Evolutionary conservation across 352 stramenopile genomes (phyloP).

Genomic region (Globisporangium solare): DNA sequence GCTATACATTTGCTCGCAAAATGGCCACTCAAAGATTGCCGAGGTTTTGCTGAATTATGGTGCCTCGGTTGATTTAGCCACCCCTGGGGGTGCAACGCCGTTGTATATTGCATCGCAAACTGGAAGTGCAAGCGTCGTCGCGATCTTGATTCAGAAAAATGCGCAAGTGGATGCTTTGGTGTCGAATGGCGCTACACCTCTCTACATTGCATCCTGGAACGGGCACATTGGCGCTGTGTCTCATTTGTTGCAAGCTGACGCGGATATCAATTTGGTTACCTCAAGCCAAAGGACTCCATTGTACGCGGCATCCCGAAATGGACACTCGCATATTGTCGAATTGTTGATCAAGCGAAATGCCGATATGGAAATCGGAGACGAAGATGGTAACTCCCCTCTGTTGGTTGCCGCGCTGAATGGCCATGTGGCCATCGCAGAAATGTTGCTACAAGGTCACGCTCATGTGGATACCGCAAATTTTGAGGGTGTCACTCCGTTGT

Average conservation of each 20-base stretch:
- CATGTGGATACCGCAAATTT: background rate
- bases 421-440: background rate
- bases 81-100: background rate
- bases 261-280: background rate
- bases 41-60: conserved; percentile 1
- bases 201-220: conserved; percentile 3
- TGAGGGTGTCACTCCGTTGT: background rate
- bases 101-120: conserved; percentile 8
- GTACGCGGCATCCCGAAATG: conserved; percentile 6
- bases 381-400: conserved; percentile 6
- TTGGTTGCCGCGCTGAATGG: conserved; percentile 6
- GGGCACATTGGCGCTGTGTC: background rate
- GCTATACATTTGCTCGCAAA: conserved; percentile 9
- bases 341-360: conserved; percentile 1
- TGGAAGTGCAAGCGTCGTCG: background rate
- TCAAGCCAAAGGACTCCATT: conserved; percentile 4
- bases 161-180: conserved; percentile 1
- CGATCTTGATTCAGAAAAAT: background rate
- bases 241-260: background rate
- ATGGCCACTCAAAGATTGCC: conserved; percentile 3
- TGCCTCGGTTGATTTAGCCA: background rate
- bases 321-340: conserved; percentile 2
- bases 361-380: background rate
- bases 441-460: conserved; percentile 2
- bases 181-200: conserved; percentile 1